Conservation (phyloP, 2,329 filamentous ascomycete genomes). For the Calonectria montana region DNA sequence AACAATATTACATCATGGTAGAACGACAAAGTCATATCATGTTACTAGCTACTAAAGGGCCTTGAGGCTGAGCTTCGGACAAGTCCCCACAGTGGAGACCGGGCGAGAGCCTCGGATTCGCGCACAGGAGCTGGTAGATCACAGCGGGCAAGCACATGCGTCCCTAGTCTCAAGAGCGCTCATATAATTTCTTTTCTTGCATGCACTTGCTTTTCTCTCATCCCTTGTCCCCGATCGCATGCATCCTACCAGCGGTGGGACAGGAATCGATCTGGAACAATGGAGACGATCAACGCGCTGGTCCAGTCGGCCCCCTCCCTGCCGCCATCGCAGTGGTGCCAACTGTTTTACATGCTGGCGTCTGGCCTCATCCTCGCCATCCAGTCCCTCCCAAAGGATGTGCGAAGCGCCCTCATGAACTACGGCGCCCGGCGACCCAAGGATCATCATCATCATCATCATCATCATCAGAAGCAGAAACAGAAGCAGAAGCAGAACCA, state of each 20-base stretch:
- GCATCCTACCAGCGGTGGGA: not conserved
- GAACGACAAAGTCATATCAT: not conserved
- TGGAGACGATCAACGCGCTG: constrained; percentile 17
- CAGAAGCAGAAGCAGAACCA: constrained; percentile 27
- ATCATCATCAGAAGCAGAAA: too few species aligned
- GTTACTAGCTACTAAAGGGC: not conserved
- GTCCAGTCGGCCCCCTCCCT: constrained; percentile 13
- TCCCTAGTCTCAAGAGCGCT: not conserved
- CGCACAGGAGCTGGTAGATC: not conserved
- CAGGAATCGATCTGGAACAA: not conserved
- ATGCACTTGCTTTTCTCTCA: not conserved
- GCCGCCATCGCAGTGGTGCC: constrained; percentile 52
- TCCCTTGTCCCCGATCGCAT: not conserved
- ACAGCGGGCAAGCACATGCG: not conserved
- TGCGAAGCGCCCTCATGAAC: constrained; percentile 58
- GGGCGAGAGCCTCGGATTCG: not conserved
- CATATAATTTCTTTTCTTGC: not conserved
- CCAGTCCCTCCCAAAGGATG: constrained; percentile 56
- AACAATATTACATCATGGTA: not conserved
- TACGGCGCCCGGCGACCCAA: constrained; percentile 60
- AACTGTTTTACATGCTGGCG: constrained; percentile 59
- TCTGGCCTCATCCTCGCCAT: constrained; percentile 55
- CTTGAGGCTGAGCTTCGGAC: not conserved
- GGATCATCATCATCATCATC: too few species aligned
- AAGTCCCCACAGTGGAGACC: not conserved